Percentiles rank a stretch among this genome's conserved stretches.
Evolutionary conservation across 2,329 filamentous ascomycete species (phyloP).

Genomic region (Neocatenulostroma microsporum): DNA sequence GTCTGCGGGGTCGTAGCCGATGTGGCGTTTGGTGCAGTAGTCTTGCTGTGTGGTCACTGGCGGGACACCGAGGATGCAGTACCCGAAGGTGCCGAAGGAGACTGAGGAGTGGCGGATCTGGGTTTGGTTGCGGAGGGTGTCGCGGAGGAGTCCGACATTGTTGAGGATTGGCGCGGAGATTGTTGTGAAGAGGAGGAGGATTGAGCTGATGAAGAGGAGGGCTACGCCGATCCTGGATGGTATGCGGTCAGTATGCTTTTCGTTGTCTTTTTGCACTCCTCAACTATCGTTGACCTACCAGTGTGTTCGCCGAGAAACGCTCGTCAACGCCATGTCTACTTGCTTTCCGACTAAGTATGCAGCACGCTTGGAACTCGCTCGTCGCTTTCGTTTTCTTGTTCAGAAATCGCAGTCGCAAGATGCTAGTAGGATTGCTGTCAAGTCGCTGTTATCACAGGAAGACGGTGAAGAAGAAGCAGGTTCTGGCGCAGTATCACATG

Average conservation of each 20-base stretch:
- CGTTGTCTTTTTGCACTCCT: not conserved
- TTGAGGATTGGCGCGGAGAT: constrained; percentile 54
- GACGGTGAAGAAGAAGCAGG: not conserved
- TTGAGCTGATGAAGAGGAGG: constrained; percentile 47
- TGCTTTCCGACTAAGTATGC: not conserved
- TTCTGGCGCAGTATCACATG: no score
- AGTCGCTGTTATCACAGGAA: not conserved
- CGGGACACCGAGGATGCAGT: constrained; percentile 39
- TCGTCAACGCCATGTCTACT: constrained; percentile 2
- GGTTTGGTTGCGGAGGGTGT: constrained; percentile 39
- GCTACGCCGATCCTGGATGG: constrained; percentile 47
- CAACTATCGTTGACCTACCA: constrained; percentile 1
- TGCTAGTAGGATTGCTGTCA: not conserved
- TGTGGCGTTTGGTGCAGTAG: constrained; percentile 40
- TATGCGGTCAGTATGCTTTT: not conserved
- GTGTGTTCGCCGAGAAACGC: constrained; percentile 2
- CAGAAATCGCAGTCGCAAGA: no score
- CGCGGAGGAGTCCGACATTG: constrained; percentile 46
- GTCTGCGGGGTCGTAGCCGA: constrained; percentile 51
- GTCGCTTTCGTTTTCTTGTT: not conserved
- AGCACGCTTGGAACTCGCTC: not conserved
- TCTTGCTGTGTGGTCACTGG: constrained; percentile 24
- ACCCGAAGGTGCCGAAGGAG: constrained; percentile 55
- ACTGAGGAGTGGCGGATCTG: constrained; percentile 32
- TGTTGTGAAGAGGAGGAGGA: constrained; percentile 52